Evolutionary conservation across 73 alveolate species (phyloP).

Genomic region (Paramecium sexaurelia): DNA sequence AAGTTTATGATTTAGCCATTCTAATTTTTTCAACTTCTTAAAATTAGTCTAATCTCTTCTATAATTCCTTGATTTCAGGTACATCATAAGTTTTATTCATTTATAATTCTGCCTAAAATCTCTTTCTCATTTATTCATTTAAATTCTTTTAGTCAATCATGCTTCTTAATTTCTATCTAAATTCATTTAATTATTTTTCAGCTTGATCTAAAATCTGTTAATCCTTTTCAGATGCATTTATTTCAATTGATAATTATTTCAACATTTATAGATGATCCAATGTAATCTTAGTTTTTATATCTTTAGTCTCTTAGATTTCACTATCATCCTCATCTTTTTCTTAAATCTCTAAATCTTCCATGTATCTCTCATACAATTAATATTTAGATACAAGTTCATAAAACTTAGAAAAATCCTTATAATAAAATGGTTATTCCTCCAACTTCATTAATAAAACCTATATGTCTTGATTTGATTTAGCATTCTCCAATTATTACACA

Average conservation of each 20-base stretch:
- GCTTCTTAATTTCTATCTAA: not conserved
- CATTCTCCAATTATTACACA: not conserved
- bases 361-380: not conserved
- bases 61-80: not conserved
- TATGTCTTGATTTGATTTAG: not conserved
- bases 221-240: not conserved
- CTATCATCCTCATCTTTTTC: conserved; percentile 47
- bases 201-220: not conserved
- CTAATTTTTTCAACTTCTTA: conserved; percentile 25
- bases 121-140: conserved; percentile 45
- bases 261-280: not conserved
- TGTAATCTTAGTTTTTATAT: not conserved
- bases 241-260: not conserved
- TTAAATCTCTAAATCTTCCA: not conserved
- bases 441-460: not conserved
- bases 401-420: not conserved
- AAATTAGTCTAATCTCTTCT: not conserved
- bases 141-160: not conserved
- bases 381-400: not conserved
- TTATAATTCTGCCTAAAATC: not conserved
- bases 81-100: not conserved
- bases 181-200: not conserved
- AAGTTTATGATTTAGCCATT: not conserved
- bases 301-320: conserved; percentile 12
- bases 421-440: not conserved